Evolutionary conservation across 495 filamentous ascomycete genomes (phyloP), one percentile per base, ranked within the genome.

Genomic region (Hypoxylon crocopeplum): DNA sequence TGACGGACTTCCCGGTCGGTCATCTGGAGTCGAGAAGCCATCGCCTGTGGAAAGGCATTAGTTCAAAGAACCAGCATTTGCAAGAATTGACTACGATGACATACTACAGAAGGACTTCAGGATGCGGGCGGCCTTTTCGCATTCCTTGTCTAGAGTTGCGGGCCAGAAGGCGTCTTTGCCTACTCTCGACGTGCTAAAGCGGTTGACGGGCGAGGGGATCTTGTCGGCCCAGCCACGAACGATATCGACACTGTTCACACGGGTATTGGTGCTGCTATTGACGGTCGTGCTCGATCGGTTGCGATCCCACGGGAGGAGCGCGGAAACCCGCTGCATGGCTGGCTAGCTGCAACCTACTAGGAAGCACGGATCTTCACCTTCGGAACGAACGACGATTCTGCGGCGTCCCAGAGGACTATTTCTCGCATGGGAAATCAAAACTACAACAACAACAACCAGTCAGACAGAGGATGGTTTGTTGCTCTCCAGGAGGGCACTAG

Each of bases 41-140:
- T 81, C 78, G 55, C 63, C 77, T 80, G 40, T 21, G 29, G 20
- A n/a, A 3, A 17, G 33, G 25, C n/a, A 22, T 66, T 39, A 66
- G 62, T 50, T 34, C 20, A 6, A 29, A 17, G 29, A 44, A 20
- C 13, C 37, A 15, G 11, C 25, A 21, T 38, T 45, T 42, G 50
- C 25, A 12, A 30, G 21, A 36, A 17, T 24, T 40, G 37, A 48
- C 29, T 45, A 45, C 34, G 42, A 39, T 15, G 10, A 72, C 78
- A 44, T 70, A 81, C 78, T 88, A 78, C 90, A 93, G 74, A 95
- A 95, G 36, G 87, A 90, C 66, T 88, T 85, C 37, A 95, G 64
- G 41, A 95, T 93, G 36, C 91, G 83, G 44, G 91, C 91, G 15
- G 90, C 90, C 75, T 94, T 93, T 70, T 95, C 90, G 76, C 85